Evolutionary conservation across 257 asterid species (phyloP).

Genomic region (Nicotiana noctiflora): DNA sequence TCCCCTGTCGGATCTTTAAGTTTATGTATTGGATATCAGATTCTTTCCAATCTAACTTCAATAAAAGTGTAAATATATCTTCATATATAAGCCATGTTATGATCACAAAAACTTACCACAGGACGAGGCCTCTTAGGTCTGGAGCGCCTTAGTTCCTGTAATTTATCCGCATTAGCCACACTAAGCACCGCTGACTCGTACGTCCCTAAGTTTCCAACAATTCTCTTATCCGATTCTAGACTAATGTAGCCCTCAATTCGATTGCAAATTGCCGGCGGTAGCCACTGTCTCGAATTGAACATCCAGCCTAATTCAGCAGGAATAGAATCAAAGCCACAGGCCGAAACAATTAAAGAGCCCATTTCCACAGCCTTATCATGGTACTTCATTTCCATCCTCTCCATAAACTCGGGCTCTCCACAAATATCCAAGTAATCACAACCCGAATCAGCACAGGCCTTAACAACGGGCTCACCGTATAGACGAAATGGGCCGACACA

Average conservation of each 20-base stretch:
- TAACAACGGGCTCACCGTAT: constrained; percentile 70
- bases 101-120: constrained; percentile 21
- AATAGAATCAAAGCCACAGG: too few species aligned
- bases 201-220: too few species aligned
- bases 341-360: too few species aligned
- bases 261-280: too few species aligned
- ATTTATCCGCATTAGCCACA: constrained; percentile 35
- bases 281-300: too few species aligned
- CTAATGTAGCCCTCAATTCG: too few species aligned
- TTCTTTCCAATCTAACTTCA: neutral
- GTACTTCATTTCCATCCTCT: too few species aligned
- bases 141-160: constrained; percentile 49
- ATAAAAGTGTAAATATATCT: neutral
- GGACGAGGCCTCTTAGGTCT: constrained; percentile 67
- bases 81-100: neutral
- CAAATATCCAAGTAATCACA: constrained; percentile 82
- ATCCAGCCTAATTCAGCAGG: too few species aligned
- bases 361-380: too few species aligned
- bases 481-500: constrained; percentile 90
- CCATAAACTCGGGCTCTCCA: constrained; percentile 84
- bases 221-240: too few species aligned
- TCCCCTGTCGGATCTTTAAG: neutral
- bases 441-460: constrained; percentile 69
- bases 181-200: too few species aligned
- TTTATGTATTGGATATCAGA: too few species aligned